These are phyloP conservation scores for Coemansia sp. DNA, from an alignment of 192 early-diverging fungal genomes.

Conservation along the genomic window DNA sequence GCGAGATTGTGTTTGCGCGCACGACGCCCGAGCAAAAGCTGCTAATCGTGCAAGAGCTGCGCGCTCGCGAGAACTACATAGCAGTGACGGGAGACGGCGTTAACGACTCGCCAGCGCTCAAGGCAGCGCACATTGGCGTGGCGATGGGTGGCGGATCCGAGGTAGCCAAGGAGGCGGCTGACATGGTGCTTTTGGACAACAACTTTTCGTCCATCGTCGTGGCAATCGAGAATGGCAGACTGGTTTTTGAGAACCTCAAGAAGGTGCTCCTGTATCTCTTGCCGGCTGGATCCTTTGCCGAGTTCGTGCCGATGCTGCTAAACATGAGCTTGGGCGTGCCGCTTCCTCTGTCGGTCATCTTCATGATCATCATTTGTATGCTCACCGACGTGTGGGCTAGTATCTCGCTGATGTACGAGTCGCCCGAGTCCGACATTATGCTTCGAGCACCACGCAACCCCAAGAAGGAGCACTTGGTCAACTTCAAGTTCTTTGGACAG, in stretches of 20 bases:
- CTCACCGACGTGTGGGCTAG: constrained; percentile 59
- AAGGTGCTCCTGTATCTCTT: constrained; percentile 76
- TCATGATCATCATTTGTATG: constrained; percentile 67
- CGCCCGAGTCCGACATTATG: constrained; percentile 70
- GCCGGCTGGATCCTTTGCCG: constrained; percentile 69
- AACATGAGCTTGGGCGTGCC: constrained; percentile 76
- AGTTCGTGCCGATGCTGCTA: constrained; percentile 68
- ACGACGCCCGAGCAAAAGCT: constrained; percentile 82
- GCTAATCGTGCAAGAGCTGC: constrained; percentile 68
- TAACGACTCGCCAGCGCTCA: constrained; percentile 84
- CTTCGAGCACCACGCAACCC: constrained; percentile 65
- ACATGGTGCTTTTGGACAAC: constrained; percentile 60
- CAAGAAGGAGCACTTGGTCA: constrained; percentile 64
- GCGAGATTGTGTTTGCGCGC: constrained; percentile 75
- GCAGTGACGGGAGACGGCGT: constrained; percentile 86
- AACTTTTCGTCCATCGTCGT: constrained; percentile 62
- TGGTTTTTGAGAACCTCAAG: constrained; percentile 81
- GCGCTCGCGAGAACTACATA: constrained; percentile 66
- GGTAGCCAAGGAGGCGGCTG: constrained; percentile 67
- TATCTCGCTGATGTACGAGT: constrained; percentile 72
- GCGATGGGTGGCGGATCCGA: constrained; percentile 78
- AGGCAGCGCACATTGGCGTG: constrained; percentile 78
- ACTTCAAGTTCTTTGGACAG: constrained; percentile 61
- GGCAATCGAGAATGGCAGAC: constrained; percentile 71
- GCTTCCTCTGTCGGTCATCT: constrained; percentile 65